Evolutionary conservation across 768 basidiomycete species (phyloP).

Genomic region (Xerocomus brunneocitrinus): DNA sequence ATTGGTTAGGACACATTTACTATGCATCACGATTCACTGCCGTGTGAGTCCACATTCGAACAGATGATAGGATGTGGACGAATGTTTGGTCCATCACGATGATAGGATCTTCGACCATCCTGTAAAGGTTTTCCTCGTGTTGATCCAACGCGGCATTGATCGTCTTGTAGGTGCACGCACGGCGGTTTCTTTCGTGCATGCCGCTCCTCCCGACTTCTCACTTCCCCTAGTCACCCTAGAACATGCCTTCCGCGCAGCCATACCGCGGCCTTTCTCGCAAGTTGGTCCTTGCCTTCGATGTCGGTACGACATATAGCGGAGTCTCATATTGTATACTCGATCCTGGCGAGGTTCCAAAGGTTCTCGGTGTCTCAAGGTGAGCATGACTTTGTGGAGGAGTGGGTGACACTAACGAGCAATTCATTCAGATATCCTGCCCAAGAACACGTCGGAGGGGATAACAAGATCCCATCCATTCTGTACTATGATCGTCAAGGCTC

Average conservation of each 20-base stretch:
- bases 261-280: neutral
- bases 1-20: too few relatives aligned
- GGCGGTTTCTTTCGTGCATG: too few relatives aligned
- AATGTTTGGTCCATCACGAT: too few relatives aligned
- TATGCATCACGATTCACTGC: too few relatives aligned
- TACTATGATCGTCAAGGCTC: slow-evolving; percentile 41
- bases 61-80: too few relatives aligned
- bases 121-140: too few relatives aligned
- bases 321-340: neutral
- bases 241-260: neutral
- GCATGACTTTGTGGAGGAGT: neutral
- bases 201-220: too few relatives aligned
- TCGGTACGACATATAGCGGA: neutral
- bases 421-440: slow-evolving; percentile 41
- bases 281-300: neutral
- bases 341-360: slow-evolving; percentile 25
- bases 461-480: slow-evolving; percentile 15
- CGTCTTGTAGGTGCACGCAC: too few relatives aligned
- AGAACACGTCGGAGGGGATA: slow-evolving; percentile 40
- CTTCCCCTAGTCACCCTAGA: too few relatives aligned
- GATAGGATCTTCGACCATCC: too few relatives aligned
- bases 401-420: neutral
- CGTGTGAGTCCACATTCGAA: too few relatives aligned
- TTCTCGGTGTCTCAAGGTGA: slow-evolving; percentile 4
- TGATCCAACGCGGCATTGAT: too few relatives aligned